Conservation (phyloP, 768 basidiomycete species). For the Termitomyces sp. region DNA sequence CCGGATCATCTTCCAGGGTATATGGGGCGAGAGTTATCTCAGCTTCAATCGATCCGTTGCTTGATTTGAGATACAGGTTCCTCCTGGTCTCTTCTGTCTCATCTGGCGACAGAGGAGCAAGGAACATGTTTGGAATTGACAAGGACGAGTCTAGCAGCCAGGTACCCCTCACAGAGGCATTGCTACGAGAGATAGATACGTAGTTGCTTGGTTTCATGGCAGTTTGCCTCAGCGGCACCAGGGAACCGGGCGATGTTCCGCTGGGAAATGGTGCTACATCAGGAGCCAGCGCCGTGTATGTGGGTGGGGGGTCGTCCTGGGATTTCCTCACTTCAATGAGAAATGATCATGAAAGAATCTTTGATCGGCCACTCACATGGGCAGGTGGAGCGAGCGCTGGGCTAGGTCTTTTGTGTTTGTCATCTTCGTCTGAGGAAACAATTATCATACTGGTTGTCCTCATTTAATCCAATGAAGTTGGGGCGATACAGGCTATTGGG, state of each 20-base stretch:
- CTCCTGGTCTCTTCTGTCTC: conserved; percentile 34
- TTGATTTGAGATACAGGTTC: conserved; percentile 31
- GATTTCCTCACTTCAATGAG: background rate
- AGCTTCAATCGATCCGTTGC: conserved; percentile 29
- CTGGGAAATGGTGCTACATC: background rate
- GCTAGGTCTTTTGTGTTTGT: background rate
- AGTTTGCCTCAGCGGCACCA: conserved; percentile 4
- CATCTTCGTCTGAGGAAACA: conserved; percentile 6
- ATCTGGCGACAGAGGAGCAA: conserved; percentile 30
- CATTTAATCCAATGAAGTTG: background rate
- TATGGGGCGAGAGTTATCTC: conserved; percentile 32
- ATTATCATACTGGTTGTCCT: conserved; percentile 5
- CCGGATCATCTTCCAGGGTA: conserved; percentile 1
- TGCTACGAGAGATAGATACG: conserved; percentile 22
- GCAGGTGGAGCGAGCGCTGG: background rate
- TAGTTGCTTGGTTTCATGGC: conserved; percentile 29
- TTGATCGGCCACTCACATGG: conserved; percentile 1
- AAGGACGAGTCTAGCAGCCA: conserved; percentile 42
- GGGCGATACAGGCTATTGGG: background rate
- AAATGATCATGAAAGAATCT: background rate
- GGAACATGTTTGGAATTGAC: conserved; percentile 29
- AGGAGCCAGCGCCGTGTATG: conserved; percentile 10
- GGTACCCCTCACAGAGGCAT: conserved; percentile 26
- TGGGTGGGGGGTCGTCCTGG: conserved; percentile 19
- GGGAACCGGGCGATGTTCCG: background rate